Evolutionary conservation across 2,329 filamentous ascomycete genomes (phyloP).

Genomic region (Ophiostoma novo-ulmi): DNA sequence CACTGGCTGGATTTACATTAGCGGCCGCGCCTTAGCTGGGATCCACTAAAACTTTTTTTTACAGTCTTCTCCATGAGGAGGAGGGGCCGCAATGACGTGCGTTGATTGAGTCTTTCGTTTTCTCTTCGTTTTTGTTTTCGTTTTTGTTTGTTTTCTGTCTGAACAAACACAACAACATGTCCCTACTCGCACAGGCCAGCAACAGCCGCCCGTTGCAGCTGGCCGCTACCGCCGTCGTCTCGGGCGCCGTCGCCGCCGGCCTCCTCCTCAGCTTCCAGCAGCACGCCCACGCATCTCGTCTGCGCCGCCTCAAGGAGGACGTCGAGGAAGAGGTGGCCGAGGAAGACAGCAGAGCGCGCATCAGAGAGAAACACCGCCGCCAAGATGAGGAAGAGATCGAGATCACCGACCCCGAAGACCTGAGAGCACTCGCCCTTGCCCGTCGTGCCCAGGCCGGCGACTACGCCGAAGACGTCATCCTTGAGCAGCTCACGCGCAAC

Average conservation of each 20-base stretch:
- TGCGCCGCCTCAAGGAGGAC: conserved; percentile 55
- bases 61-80: background rate
- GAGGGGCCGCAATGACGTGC: conserved; percentile 16
- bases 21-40: conserved; percentile 16
- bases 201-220: conserved; percentile 55
- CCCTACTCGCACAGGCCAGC: conserved; percentile 42
- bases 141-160: background rate
- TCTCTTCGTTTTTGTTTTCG: background rate
- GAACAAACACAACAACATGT: conserved; percentile 25
- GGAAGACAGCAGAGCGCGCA: conserved; percentile 27
- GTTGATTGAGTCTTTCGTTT: background rate
- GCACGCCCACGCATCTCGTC: conserved; percentile 49
- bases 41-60: conserved; percentile 17
- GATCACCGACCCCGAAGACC: conserved; percentile 58
- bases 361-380: background rate
- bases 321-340: conserved; percentile 39
- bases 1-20: conserved; percentile 16
- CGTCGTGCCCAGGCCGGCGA: conserved; percentile 57
- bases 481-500: conserved; percentile 91
- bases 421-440: conserved; percentile 54
- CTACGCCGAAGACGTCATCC: conserved; percentile 73
- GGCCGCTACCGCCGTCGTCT: conserved; percentile 63
- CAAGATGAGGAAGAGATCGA: conserved; percentile 42
- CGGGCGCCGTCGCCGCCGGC: conserved; percentile 56
- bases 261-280: conserved; percentile 59